A percentile compares a stretch with the other conserved stretches of the same genome.
phyloP scores from a whole-genome alignment of 768 basidiomycete species.

The Leccinum arenicola region DNA sequence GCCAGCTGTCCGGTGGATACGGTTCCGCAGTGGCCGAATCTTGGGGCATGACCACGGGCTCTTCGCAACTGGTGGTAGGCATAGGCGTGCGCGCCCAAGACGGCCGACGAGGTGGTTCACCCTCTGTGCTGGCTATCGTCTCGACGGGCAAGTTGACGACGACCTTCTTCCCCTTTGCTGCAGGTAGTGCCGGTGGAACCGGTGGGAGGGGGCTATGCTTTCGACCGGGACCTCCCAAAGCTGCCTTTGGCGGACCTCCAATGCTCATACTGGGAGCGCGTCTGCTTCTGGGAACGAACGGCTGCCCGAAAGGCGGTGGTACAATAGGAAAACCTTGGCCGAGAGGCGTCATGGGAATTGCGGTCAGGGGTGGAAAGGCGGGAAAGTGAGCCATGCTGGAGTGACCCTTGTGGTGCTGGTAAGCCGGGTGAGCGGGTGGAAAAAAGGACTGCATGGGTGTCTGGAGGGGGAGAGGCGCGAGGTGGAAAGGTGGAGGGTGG shows the following conservation, averaged over 20 bases:
- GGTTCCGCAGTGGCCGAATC: slow-evolving; percentile 46
- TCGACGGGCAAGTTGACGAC: slow-evolving; percentile 74
- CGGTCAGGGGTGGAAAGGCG: slow-evolving; percentile 53
- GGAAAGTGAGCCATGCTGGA: slow-evolving; percentile 66
- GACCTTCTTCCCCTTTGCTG: slow-evolving; percentile 60
- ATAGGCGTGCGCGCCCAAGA: slow-evolving; percentile 65
- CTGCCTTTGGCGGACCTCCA: slow-evolving; percentile 87
- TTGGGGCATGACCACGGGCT: slow-evolving; percentile 25
- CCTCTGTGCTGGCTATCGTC: slow-evolving; percentile 38
- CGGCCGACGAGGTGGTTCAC: slow-evolving; percentile 41
- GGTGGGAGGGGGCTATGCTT: slow-evolving; percentile 67
- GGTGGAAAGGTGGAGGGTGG: slow-evolving; percentile 50
- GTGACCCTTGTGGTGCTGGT: slow-evolving; percentile 49
- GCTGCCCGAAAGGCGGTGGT: slow-evolving; percentile 42
- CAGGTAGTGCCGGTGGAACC: slow-evolving; percentile 31
- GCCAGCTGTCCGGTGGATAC: slow-evolving; percentile 66
- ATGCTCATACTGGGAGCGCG: slow-evolving; percentile 66
- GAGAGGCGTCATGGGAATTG: slow-evolving; percentile 61
- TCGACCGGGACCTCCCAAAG: slow-evolving; percentile 74
- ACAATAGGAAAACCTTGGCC: slow-evolving; percentile 55
- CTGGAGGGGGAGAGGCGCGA: slow-evolving; percentile 48
- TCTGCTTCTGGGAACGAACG: slow-evolving; percentile 59
- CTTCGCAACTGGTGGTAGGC: slow-evolving; percentile 33
- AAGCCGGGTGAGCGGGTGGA: slow-evolving; percentile 46
- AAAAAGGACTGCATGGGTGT: slow-evolving; percentile 77